Base-by-base conservation (phyloP, 345 rosid species). In the Gossypium arboreum region DNA sequence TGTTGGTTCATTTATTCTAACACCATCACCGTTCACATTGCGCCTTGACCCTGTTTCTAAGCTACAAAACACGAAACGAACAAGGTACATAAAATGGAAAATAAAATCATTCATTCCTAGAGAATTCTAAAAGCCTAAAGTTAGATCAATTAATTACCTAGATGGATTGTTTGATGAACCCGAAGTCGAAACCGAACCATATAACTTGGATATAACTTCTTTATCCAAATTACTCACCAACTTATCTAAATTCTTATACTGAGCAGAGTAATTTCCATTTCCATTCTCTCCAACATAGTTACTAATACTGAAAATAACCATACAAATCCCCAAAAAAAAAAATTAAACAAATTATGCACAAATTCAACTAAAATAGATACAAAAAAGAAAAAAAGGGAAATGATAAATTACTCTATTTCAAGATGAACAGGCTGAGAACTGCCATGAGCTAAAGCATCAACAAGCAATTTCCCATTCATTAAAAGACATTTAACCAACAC, bases 401-500 rank as follows among this genome's bases (percentile, higher is more conserved):
- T 60, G 59, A 72, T 66, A 41, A 88, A 22, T 81, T 34, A 94
- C 98, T 81, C 80, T 8, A 90, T 88, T 82, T 89, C 93, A 2
- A 88, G 82, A 86, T 91, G 91, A 25, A 83, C 84, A 4, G 94
- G 97, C 50, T 89, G 88, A 1, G 82, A 45, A 45, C 75, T 80
- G n/a, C 87, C 95, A 52, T 83, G 74, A 66, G 87, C 81, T 61
- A 94, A 57, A 25, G 97, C 97, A 80, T 86, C 86, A 57, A 94
- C 88, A 54, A 86, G 70, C 83, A 92, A 81, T 68, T 80, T 88
- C 60, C 85, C 88, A 24, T 77, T 80, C 81, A 92, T 84, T 25
- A 71, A 88, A 25, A 94, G 85, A 68, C 97, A 89, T 88, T 92
- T 94, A 0, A 92, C 88, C 68, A 92, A 15, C 56, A 85, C 79